Evolutionary conservation across 495 filamentous ascomycete genomes (phyloP).

Genomic region (Beverwykella pulmonaria): DNA sequence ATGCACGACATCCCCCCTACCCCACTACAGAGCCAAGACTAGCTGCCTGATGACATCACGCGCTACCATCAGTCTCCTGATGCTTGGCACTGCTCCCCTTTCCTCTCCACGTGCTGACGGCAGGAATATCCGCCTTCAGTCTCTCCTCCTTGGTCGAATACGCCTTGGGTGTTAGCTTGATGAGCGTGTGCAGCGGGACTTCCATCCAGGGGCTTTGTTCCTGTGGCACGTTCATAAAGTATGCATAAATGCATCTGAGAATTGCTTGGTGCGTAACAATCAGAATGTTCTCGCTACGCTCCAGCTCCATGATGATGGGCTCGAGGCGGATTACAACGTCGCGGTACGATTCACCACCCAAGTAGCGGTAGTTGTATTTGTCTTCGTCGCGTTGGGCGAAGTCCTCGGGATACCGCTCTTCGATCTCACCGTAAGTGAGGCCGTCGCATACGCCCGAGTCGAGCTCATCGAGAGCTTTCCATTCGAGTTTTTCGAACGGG

Average conservation of each 20-base stretch:
- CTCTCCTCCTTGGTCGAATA: constrained; percentile 87
- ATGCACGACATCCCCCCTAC: too few relatives aligned
- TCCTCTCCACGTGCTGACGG: constrained; percentile 90
- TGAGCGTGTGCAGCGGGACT: constrained; percentile 89
- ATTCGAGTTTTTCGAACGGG: constrained; percentile 88
- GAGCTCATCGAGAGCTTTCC: constrained; percentile 97
- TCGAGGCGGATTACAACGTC: constrained; percentile 97
- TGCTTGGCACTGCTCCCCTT: constrained; percentile 88
- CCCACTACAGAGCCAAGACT: neutral
- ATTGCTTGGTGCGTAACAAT: constrained; percentile 98
- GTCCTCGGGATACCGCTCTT: constrained; percentile 86
- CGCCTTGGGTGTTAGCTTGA: constrained; percentile 93
- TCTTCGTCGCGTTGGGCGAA: constrained; percentile 93
- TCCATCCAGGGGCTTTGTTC: constrained; percentile 97
- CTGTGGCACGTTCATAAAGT: constrained; percentile 96
- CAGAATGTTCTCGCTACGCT: constrained; percentile 92
- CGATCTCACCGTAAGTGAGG: constrained; percentile 92
- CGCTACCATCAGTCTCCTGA: constrained; percentile 43
- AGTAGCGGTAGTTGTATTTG: constrained; percentile 99
- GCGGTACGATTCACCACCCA: constrained; percentile 93
- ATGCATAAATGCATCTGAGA: constrained; percentile 93
- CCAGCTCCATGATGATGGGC: constrained; percentile 99
- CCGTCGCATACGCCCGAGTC: constrained; percentile 96
- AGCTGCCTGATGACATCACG: neutral
- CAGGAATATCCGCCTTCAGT: constrained; percentile 86